Conservation (phyloP, 441 rosid species). For the Adansonia gregorii region DNA sequence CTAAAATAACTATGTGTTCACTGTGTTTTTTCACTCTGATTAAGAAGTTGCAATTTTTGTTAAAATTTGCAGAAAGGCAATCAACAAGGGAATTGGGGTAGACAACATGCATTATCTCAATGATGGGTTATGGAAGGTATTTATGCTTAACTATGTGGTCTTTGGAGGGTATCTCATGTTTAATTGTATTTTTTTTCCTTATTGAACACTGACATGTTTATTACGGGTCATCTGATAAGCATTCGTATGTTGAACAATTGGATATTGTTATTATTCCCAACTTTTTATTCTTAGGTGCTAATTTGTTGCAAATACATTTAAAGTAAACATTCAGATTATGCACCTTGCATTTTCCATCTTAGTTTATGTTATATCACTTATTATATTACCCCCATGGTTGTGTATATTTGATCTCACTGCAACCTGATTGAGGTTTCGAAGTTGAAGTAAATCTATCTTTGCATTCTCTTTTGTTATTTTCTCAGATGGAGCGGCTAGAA, state of each 20-base stretch:
- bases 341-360: not conserved
- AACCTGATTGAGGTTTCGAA: not conserved
- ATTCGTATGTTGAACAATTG: not conserved
- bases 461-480: slow-evolving; percentile 2
- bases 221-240: not conserved
- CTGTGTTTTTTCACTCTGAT: not conserved
- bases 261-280: not conserved
- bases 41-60: slow-evolving; percentile 6
- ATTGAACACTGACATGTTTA: not conserved
- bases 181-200: not conserved
- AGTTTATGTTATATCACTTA: not conserved
- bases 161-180: slow-evolving; percentile 66
- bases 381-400: not conserved
- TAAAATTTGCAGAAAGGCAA: slow-evolving; percentile 59
- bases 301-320: too few relatives aligned
- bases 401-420: not conserved
- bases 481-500: slow-evolving; percentile 87
- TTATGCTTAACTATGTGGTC: slow-evolving; percentile 31
- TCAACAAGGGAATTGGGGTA: slow-evolving; percentile 97
- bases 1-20: not conserved
- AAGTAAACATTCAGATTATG: not conserved
- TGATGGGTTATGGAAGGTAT: slow-evolving; percentile 98
- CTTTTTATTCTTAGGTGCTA: too few relatives aligned
- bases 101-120: slow-evolving; percentile 98
- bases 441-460: not conserved